Percentiles rank a stretch among this genome's conserved stretches.
These are phyloP conservation scores for Echria macrotheca DNA, from an alignment of 495 filamentous ascomycete species.

Conservation along the genomic window DNA sequence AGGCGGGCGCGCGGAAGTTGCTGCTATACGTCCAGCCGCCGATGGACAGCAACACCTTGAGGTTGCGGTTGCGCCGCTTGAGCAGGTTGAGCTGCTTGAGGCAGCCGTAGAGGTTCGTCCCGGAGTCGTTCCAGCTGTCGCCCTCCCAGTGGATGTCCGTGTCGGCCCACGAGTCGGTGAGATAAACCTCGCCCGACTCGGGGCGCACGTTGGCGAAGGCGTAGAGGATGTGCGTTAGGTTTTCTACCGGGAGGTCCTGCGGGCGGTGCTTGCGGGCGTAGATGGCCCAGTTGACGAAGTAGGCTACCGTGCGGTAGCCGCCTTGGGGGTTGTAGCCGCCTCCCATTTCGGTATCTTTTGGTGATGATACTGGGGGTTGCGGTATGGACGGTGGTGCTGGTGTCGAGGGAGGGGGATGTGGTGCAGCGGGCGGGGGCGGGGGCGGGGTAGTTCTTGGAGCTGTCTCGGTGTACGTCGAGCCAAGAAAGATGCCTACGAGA, in stretches of 20 bases:
- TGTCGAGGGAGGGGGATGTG: too few species aligned
- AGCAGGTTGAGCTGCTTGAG: constrained; percentile 90
- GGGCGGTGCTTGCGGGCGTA: constrained; percentile 84
- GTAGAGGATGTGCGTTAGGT: constrained; percentile 86
- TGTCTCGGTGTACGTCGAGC: too few species aligned
- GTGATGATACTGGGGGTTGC: constrained; percentile 5
- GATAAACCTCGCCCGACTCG: constrained; percentile 59
- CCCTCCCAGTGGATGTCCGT: constrained; percentile 83
- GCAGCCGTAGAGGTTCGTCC: constrained; percentile 82
- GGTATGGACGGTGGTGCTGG: constrained; percentile 1
- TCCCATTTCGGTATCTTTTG: constrained; percentile 38
- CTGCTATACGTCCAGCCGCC: constrained; percentile 94
- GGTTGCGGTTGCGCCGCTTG: constrained; percentile 79
- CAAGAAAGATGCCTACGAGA: neutral
- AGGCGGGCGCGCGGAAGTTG: constrained; percentile 75
- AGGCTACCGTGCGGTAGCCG: constrained; percentile 66
- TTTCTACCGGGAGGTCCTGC: constrained; percentile 78
- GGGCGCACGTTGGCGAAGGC: constrained; percentile 63
- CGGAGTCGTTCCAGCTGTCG: constrained; percentile 66
- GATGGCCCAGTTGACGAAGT: constrained; percentile 93
- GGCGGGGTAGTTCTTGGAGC: too few species aligned
- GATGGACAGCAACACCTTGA: constrained; percentile 89
- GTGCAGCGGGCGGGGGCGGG: neutral
- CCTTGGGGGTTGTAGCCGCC: constrained; percentile 29
- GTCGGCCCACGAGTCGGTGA: constrained; percentile 84